A percentile compares a stretch with the other conserved stretches of the same genome.
These are phyloP conservation scores for Pseudocercospora fijiensis DNA, from an alignment of 2,329 filamentous ascomycete genomes.

Conservation along the genomic window DNA sequence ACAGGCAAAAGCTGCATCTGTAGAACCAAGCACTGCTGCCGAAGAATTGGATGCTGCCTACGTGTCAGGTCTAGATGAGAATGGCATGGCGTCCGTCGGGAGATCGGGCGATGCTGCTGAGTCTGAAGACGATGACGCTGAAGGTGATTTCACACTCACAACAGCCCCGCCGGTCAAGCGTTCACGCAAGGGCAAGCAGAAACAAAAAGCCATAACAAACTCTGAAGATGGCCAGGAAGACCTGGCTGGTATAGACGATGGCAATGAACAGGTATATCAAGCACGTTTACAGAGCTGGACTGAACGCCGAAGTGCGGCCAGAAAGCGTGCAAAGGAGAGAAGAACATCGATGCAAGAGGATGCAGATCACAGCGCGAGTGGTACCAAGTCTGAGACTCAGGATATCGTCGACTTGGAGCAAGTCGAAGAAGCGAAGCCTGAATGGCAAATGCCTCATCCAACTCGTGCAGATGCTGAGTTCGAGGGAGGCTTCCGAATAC, in stretches of 20 bases:
- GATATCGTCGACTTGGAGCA: constrained; percentile 37
- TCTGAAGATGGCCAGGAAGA: constrained; percentile 49
- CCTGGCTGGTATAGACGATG: constrained; percentile 74
- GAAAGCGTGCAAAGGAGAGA: constrained; percentile 42
- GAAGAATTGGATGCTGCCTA: constrained; percentile 43
- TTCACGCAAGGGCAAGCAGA: constrained; percentile 34
- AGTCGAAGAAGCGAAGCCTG: constrained; percentile 46
- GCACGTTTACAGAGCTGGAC: constrained; percentile 74
- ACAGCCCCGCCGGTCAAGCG: constrained; percentile 43
- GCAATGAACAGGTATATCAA: constrained; percentile 79
- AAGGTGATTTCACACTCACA: constrained; percentile 37
- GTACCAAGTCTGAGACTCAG: constrained; percentile 25
- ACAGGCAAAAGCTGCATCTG: constrained; percentile 25
- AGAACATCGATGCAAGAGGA: constrained; percentile 12
- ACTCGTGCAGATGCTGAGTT: constrained; percentile 73
- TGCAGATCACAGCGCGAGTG: not conserved
- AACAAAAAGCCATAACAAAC: constrained; percentile 26
- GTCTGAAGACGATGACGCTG: constrained; percentile 42
- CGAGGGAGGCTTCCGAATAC: constrained; percentile 73
- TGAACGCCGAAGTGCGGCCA: constrained; percentile 59
- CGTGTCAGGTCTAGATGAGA: constrained; percentile 44
- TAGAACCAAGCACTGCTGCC: constrained; percentile 25
- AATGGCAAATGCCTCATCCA: constrained; percentile 87
- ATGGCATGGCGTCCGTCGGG: constrained; percentile 40
- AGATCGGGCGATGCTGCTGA: constrained; percentile 42